Percentiles rank a stretch among this genome's conserved stretches.
These are phyloP conservation scores for Talaromyces thailandensis DNA, from an alignment of 495 filamentous ascomycete genomes.

Conservation along the genomic window DNA sequence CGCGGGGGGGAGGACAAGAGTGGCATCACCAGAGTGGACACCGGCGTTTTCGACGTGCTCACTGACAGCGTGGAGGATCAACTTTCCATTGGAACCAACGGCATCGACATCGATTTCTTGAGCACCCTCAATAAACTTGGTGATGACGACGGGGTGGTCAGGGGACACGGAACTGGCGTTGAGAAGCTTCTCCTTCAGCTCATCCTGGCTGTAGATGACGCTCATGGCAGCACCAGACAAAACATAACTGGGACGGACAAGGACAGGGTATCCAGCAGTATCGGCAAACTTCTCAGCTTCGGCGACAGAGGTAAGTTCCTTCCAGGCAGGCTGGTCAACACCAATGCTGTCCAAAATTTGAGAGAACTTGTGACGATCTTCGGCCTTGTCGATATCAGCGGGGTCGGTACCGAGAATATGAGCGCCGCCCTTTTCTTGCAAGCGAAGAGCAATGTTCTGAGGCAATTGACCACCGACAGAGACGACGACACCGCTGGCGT, in stretches of 20 bases:
- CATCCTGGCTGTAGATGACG: constrained; percentile 80
- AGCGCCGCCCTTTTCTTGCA: constrained; percentile 86
- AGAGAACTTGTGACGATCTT: constrained; percentile 97
- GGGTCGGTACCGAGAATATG: constrained; percentile 88
- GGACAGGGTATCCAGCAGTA: constrained; percentile 79
- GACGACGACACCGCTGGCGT: constrained; percentile 80
- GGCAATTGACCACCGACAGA: constrained; percentile 94
- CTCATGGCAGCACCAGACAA: constrained; percentile 97
- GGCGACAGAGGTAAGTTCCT: constrained; percentile 82
- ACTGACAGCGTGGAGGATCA: constrained; percentile 87
- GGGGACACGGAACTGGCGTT: constrained; percentile 87
- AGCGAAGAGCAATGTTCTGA: constrained; percentile 89
- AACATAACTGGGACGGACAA: constrained; percentile 92
- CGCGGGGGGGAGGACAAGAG: constrained; percentile 78
- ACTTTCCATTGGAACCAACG: constrained; percentile 75
- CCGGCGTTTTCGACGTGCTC: constrained; percentile 96
- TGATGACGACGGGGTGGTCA: constrained; percentile 96
- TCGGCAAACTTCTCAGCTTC: constrained; percentile 82
- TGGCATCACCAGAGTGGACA: constrained; percentile 94
- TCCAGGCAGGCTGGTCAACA: constrained; percentile 97
- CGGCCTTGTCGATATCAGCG: constrained; percentile 90
- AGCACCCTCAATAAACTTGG: constrained; percentile 95
- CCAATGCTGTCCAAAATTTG: constrained; percentile 92
- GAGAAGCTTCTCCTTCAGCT: constrained; percentile 79
- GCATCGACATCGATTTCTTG: constrained; percentile 98